Evolutionary conservation across 2,329 filamentous ascomycete species (phyloP).

Genomic region (Dothistroma septosporum): DNA sequence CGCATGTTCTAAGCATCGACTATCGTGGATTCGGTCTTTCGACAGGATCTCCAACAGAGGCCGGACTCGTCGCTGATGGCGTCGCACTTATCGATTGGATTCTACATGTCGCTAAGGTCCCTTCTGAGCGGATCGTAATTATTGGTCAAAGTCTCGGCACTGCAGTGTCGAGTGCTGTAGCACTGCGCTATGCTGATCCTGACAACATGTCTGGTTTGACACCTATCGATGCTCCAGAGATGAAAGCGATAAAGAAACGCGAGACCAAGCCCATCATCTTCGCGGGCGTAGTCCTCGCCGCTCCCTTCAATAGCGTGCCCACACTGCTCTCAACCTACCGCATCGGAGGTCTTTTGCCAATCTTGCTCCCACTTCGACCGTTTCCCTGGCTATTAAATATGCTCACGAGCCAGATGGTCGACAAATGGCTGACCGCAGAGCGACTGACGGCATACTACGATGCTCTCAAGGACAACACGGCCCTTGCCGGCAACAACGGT

Average conservation of each 20-base stretch:
- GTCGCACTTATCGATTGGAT: conserved; percentile 70
- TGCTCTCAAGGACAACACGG: conserved; percentile 43
- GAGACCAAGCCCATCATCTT: conserved; percentile 54
- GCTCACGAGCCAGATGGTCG: conserved; percentile 63
- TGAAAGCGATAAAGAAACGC: neutral
- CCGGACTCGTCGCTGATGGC: conserved; percentile 75
- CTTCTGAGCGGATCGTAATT: conserved; percentile 69
- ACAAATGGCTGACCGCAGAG: conserved; percentile 72
- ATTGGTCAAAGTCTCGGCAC: conserved; percentile 87
- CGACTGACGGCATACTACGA: conserved; percentile 62
- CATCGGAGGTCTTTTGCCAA: conserved; percentile 70
- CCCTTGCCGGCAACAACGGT: conserved; percentile 36
- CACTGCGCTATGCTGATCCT: conserved; percentile 58
- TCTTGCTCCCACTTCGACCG: conserved; percentile 68
- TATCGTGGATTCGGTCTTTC: conserved; percentile 85
- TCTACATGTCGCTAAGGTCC: conserved; percentile 59
- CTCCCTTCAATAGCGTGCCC: conserved; percentile 71
- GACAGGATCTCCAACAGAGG: conserved; percentile 73
- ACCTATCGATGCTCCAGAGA: conserved; percentile 12
- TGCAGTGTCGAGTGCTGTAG: conserved; percentile 71
- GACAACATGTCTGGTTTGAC: conserved; percentile 13
- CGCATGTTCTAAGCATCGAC: conserved; percentile 83
- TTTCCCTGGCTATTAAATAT: conserved; percentile 62
- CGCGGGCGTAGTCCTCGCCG: conserved; percentile 73
- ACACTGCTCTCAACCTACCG: conserved; percentile 72